Conservation (phyloP, 2,329 filamentous ascomycete genomes). For the Xylaria sp. region DNA sequence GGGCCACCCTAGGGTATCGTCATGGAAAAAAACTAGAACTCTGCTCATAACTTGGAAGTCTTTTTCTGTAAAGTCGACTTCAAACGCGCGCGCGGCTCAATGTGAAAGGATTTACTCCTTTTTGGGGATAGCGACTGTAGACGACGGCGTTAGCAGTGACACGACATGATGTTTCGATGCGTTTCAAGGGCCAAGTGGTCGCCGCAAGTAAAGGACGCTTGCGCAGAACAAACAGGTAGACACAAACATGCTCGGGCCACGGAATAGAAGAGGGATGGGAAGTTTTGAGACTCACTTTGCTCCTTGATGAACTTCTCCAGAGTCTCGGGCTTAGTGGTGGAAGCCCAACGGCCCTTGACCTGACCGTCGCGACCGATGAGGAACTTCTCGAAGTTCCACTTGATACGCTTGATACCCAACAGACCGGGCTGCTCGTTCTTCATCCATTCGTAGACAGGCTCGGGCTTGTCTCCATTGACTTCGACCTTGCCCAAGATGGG, state of each 20-base stretch:
- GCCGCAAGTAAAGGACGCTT: neutral
- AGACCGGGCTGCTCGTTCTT: constrained; percentile 72
- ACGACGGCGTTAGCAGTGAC: neutral
- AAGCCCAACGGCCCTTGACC: constrained; percentile 82
- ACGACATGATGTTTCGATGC: neutral
- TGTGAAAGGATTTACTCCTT: constrained; percentile 34
- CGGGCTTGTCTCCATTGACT: constrained; percentile 80
- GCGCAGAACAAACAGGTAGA: neutral
- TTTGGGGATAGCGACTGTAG: constrained; percentile 45
- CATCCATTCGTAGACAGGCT: constrained; percentile 74
- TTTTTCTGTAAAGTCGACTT: constrained; percentile 9
- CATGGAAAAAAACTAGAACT: constrained; percentile 22
- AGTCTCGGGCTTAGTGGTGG: constrained; percentile 76
- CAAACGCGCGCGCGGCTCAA: constrained; percentile 3
- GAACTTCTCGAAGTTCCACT: constrained; percentile 99
- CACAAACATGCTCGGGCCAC: neutral
- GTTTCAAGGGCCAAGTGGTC: neutral
- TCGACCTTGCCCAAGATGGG: constrained; percentile 88
- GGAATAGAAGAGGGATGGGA: neutral
- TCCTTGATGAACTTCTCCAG: constrained; percentile 71
- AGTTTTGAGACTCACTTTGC: constrained; percentile 40
- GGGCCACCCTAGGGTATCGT: constrained; percentile 28
- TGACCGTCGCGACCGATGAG: constrained; percentile 78
- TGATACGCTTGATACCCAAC: constrained; percentile 81
- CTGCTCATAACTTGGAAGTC: constrained; percentile 16